Percentiles rank a stretch among this genome's conserved stretches.
These are phyloP conservation scores for Colletotrichum sojae DNA, from an alignment of 2,329 filamentous ascomycete genomes.

Conservation along the genomic window DNA sequence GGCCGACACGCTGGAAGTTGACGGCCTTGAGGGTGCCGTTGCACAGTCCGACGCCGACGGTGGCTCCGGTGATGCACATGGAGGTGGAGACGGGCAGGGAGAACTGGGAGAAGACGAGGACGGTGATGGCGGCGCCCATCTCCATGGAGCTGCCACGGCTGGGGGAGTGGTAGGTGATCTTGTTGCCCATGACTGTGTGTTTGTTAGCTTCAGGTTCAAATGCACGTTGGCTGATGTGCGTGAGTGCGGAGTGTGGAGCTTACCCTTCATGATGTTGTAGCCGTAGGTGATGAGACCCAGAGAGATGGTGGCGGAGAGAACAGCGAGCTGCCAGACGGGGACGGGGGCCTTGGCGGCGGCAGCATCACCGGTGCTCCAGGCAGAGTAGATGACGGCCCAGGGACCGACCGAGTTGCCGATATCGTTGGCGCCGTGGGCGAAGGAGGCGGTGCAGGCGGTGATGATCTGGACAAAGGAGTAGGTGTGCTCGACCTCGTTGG, in stretches of 20 bases:
- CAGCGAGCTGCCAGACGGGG: constrained; percentile 82
- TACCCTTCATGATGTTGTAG: constrained; percentile 88
- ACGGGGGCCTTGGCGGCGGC: constrained; percentile 75
- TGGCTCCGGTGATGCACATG: constrained; percentile 86
- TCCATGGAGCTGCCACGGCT: constrained; percentile 79
- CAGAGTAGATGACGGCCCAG: constrained; percentile 79
- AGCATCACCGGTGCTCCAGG: constrained; percentile 75
- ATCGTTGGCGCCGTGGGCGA: constrained; percentile 84
- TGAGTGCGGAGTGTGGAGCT: constrained; percentile 43
- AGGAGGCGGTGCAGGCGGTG: constrained; percentile 80
- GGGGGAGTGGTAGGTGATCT: constrained; percentile 79
- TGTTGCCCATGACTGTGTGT: constrained; percentile 80
- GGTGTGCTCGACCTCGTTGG: constrained; percentile 78
- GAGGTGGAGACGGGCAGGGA: constrained; percentile 82
- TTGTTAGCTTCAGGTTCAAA: constrained; percentile 28
- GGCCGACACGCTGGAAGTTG: constrained; percentile 81
- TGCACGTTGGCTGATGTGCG: no score
- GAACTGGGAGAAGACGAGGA: constrained; percentile 82
- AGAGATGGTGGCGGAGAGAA: constrained; percentile 74
- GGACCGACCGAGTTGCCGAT: constrained; percentile 79
- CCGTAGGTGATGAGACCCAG: constrained; percentile 81
- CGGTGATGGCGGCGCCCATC: constrained; percentile 82
- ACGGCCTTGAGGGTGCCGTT: constrained; percentile 80
- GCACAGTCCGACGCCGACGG: constrained; percentile 83
- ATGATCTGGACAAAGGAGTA: constrained; percentile 78